Conservation (phyloP, 2,329 filamentous ascomycete species). For the Fusarium tupiense region DNA sequence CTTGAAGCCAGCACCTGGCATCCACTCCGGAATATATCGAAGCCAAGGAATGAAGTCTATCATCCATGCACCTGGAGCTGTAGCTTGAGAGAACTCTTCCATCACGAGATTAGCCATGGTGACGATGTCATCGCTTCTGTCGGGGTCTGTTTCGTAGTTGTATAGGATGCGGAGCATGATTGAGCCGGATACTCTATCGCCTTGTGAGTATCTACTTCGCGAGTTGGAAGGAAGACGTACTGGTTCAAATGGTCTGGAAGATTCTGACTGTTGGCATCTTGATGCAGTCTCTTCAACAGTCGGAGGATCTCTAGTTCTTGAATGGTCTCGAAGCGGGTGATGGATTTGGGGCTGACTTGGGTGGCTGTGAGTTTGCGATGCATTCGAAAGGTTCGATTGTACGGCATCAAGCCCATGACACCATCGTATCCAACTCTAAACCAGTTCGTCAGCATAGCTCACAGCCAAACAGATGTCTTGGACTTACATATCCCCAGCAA, state of each 20-base stretch:
- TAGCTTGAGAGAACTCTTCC: slow-evolving; percentile 19
- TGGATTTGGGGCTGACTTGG: slow-evolving; percentile 15
- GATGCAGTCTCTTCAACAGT: neutral
- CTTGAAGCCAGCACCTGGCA: slow-evolving; percentile 2
- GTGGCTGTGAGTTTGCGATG: slow-evolving; percentile 23
- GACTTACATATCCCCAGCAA: slow-evolving; percentile 17
- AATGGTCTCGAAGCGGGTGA: neutral
- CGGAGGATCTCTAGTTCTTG: neutral
- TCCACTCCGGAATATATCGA: neutral
- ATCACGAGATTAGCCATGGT: slow-evolving; percentile 9
- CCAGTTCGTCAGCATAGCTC: neutral
- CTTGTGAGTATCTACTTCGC: neutral
- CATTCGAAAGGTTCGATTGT: neutral
- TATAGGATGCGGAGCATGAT: slow-evolving; percentile 22
- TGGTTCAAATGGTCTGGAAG: slow-evolving; percentile 3
- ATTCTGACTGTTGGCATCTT: neutral
- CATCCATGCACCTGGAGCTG: slow-evolving; percentile 4
- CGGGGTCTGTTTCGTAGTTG: slow-evolving; percentile 1
- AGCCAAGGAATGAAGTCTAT: slow-evolving; percentile 12
- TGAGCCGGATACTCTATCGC: neutral
- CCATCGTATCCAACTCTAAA: slow-evolving; percentile 6
- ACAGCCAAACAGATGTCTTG: too few species aligned
- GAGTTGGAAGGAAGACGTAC: neutral
- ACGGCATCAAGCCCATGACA: slow-evolving; percentile 23
- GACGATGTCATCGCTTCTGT: neutral